phyloP scores from a whole-genome alignment of 179 eudicot species.

The Beta corolliflora region DNA sequence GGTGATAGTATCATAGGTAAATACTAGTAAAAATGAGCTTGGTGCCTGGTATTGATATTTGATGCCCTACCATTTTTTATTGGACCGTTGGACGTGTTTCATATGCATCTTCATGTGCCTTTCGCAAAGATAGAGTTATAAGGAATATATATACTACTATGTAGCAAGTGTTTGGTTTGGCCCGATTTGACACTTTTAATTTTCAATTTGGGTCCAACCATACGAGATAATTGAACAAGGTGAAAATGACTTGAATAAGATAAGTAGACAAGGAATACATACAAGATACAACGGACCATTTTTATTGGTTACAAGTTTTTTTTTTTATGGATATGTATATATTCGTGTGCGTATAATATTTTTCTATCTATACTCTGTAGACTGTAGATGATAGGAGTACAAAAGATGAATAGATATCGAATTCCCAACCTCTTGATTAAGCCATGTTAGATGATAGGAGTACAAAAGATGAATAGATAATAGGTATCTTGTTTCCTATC shows the following conservation, averaged over 20 bases:
- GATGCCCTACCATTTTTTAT: background rate
- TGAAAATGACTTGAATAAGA: constrained; percentile 18
- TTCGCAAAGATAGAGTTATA: constrained; percentile 1
- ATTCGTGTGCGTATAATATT: too few species aligned
- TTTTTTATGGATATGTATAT: too few species aligned
- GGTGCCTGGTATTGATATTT: background rate
- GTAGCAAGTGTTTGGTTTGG: constrained; percentile 11
- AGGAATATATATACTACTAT: background rate
- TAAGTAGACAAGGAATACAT: background rate
- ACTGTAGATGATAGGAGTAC: too few species aligned
- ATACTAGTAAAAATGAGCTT: background rate
- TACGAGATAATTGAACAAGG: background rate
- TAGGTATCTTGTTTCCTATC: too few species aligned
- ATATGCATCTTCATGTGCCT: constrained; percentile 14
- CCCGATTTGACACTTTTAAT: constrained; percentile 12
- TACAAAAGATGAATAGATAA: too few species aligned
- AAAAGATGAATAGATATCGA: too few species aligned
- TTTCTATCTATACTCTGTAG: too few species aligned
- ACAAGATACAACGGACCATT: too few species aligned
- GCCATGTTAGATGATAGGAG: too few species aligned
- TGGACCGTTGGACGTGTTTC: background rate
- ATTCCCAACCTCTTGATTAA: too few species aligned
- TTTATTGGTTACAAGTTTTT: too few species aligned
- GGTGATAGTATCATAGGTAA: too few species aligned
- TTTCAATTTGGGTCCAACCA: background rate